Evolutionary conservation across 225 moss, liverwort and hornwort genomes (phyloP).

Genomic region (Asterella californica): DNA sequence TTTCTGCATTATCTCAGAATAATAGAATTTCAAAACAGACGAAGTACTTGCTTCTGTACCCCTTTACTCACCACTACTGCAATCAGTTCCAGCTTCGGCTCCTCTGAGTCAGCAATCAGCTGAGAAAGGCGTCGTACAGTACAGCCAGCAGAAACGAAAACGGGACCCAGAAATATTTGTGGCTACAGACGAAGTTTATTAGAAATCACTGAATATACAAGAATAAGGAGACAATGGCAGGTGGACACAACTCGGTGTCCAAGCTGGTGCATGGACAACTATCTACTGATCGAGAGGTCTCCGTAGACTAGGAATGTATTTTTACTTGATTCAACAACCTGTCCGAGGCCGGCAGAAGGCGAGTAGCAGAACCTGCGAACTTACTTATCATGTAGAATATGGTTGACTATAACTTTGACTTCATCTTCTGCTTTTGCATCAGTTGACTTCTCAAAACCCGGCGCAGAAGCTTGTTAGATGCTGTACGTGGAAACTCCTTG

Average conservation of each 20-base stretch:
- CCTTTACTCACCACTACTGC: too few relatives aligned
- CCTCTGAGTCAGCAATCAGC: too few relatives aligned
- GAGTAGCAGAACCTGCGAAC: neutral
- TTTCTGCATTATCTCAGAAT: neutral
- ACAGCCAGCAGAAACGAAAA: neutral
- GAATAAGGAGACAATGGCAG: neutral
- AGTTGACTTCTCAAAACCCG: slow-evolving; percentile 67
- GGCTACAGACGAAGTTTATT: neutral
- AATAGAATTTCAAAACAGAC: too few relatives aligned
- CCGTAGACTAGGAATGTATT: neutral
- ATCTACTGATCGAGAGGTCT: neutral
- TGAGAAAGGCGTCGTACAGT: neutral
- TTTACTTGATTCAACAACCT: neutral
- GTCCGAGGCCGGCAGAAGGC: neutral
- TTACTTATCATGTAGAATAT: neutral
- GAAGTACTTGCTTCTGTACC: too few relatives aligned
- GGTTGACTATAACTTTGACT: slow-evolving; percentile 33
- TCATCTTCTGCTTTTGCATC: slow-evolving; percentile 25
- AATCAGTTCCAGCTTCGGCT: too few relatives aligned
- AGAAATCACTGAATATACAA: neutral
- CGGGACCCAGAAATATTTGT: neutral
- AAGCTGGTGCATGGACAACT: too few relatives aligned
- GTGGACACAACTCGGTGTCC: neutral
- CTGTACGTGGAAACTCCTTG: slow-evolving; percentile 74
- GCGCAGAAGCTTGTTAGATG: slow-evolving; percentile 83